Percentiles rank a stretch among this genome's conserved stretches.
Conservation (phyloP, 345 rosid species). For the Ceriops zippeliana region DNA sequence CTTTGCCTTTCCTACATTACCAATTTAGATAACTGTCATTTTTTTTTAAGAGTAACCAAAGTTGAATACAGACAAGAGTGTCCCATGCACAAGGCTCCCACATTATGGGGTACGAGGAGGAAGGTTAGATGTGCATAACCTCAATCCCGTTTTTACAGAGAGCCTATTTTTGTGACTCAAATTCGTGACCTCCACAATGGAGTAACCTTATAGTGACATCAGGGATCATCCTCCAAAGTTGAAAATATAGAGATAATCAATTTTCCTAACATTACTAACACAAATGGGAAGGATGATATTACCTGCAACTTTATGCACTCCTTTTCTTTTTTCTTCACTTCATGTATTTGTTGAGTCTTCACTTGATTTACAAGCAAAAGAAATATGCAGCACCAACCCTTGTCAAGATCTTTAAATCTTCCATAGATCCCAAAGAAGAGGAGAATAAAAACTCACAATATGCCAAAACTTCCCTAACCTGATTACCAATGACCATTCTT, state of each 20-base stretch:
- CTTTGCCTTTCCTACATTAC: slow-evolving; percentile 73
- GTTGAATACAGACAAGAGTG: too few species aligned
- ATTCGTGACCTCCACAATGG: too few species aligned
- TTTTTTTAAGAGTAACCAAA: neutral
- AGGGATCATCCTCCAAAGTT: too few species aligned
- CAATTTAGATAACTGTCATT: neutral
- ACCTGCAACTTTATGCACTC: slow-evolving; percentile 97
- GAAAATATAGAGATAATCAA: neutral
- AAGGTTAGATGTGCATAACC: too few species aligned
- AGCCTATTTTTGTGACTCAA: too few species aligned
- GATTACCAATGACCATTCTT: slow-evolving; percentile 93
- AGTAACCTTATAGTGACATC: too few species aligned
- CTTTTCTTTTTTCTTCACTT: slow-evolving; percentile 94
- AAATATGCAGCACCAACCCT: slow-evolving; percentile 5
- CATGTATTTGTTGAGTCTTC: slow-evolving; percentile 94
- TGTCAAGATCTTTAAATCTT: slow-evolving; percentile 15
- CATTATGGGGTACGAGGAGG: too few species aligned
- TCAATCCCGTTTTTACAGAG: too few species aligned
- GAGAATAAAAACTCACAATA: neutral
- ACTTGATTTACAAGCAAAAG: slow-evolving; percentile 67
- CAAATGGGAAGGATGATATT: neutral
- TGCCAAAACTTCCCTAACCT: slow-evolving; percentile 40
- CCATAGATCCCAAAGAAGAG: neutral
- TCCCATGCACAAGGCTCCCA: too few species aligned
- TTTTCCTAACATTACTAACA: neutral